These are phyloP conservation scores for Galeopsis tetrahit DNA, from an alignment of 257 asterid genomes.

Conservation along the genomic window DNA sequence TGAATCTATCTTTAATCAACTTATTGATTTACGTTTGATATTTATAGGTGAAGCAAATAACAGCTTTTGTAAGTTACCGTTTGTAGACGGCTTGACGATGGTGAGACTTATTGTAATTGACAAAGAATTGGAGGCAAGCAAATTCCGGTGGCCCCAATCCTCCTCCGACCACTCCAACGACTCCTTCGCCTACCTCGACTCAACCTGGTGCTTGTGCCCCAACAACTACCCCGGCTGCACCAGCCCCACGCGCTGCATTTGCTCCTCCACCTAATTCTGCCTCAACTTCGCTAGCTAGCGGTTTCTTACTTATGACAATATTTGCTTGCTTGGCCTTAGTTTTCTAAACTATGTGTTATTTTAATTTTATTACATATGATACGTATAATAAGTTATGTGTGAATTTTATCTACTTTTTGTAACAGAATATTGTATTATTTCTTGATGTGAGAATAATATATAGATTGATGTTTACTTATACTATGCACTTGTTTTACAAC, in stretches of 20 bases:
- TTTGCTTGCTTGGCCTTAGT: conserved; percentile 22
- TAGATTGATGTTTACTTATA: no score
- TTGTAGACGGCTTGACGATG: no score
- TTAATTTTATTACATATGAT: neutral
- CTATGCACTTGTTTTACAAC: no score
- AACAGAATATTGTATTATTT: neutral
- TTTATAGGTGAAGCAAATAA: no score
- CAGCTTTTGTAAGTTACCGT: no score
- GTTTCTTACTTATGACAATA: conserved; percentile 20
- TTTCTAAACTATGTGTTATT: conserved; percentile 7
- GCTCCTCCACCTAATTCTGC: conserved; percentile 24
- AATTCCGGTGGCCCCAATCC: conserved; percentile 40
- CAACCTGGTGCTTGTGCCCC: conserved; percentile 42
- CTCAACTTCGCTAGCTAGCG: conserved; percentile 14
- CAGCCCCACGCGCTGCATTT: neutral
- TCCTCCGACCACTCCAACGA: conserved; percentile 31
- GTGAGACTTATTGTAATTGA: no score
- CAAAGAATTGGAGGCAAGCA: no score
- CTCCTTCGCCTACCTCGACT: conserved; percentile 32
- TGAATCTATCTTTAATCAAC: no score
- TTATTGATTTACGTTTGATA: no score
- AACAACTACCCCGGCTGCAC: conserved; percentile 16
- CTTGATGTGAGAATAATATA: neutral
- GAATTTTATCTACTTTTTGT: neutral
- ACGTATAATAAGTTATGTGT: neutral